Evolutionary conservation across 176 grass and related monocot species (phyloP).

Genomic region (Avena eriantha): DNA sequence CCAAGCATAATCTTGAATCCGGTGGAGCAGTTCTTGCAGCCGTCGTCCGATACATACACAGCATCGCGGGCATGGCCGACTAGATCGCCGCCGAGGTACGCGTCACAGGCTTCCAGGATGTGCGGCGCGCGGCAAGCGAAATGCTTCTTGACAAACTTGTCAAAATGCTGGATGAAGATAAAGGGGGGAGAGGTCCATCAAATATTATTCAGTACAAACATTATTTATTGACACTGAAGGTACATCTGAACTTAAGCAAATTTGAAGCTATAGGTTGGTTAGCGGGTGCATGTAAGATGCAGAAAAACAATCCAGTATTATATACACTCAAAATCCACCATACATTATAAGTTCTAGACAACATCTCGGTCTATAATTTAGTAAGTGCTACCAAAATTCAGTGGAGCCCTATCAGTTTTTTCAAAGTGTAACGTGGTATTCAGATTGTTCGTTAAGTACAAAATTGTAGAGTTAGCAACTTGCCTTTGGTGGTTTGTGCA

Average conservation of each 20-base stretch:
- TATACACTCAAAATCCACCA: not conserved
- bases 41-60: constrained; percentile 44
- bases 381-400: not conserved
- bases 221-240: constrained; percentile 10
- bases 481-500: constrained; percentile 91
- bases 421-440: not conserved
- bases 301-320: not conserved
- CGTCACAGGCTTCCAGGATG: constrained; percentile 72
- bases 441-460: not conserved
- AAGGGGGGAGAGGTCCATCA: constrained; percentile 13
- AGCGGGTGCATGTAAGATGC: not conserved
- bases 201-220: constrained; percentile 8
- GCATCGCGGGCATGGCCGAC: constrained; percentile 49
- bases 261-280: not conserved
- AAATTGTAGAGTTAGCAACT: constrained; percentile 15
- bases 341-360: constrained; percentile 6
- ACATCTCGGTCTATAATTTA: constrained; percentile 16
- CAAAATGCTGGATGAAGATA: constrained; percentile 77
- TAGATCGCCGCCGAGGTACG: constrained; percentile 70
- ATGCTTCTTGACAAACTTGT: constrained; percentile 84
- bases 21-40: constrained; percentile 63
- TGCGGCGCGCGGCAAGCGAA: constrained; percentile 49
- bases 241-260: constrained; percentile 7
- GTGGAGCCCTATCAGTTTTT: constrained; percentile 15
- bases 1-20: constrained; percentile 89